Evolutionary conservation across 257 asterid genomes (phyloP).

Genomic region (Craterostigma plantagineum): DNA sequence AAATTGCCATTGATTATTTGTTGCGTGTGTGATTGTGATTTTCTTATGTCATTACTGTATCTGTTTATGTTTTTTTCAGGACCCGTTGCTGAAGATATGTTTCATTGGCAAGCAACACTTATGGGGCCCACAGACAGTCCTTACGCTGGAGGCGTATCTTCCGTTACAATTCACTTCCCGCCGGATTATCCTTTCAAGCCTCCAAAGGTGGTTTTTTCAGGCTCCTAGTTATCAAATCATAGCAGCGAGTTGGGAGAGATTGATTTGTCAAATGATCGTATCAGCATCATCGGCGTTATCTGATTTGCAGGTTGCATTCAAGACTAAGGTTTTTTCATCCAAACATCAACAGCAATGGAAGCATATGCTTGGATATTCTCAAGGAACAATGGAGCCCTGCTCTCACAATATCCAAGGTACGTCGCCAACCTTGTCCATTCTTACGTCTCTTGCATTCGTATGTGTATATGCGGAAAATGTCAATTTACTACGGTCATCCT

Average conservation of each 20-base stretch:
- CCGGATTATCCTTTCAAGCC: conserved; percentile 19
- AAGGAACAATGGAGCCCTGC: conserved; percentile 23
- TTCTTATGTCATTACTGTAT: no score
- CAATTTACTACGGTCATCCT: no score
- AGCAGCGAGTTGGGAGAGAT: no score
- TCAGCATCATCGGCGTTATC: background rate
- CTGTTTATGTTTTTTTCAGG: conserved; percentile 8
- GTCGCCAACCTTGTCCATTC: background rate
- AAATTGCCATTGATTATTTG: no score
- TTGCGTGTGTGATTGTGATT: no score
- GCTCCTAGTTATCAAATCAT: no score
- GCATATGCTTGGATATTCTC: conserved; percentile 24
- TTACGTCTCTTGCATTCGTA: background rate
- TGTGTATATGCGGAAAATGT: conserved; percentile 1
- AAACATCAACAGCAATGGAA: conserved; percentile 6
- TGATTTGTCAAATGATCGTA: no score
- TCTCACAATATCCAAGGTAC: conserved; percentile 19
- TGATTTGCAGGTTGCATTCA: conserved; percentile 5
- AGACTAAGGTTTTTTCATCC: conserved; percentile 8
- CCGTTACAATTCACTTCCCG: no score
- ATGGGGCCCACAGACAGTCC: no score
- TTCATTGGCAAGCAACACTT: background rate
- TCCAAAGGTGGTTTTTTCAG: conserved; percentile 9
- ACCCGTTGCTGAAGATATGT: conserved; percentile 18
- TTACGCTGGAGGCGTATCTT: no score